Base-by-base conservation (phyloP, 331 rosid species). In the Malus hybrid region DNA sequence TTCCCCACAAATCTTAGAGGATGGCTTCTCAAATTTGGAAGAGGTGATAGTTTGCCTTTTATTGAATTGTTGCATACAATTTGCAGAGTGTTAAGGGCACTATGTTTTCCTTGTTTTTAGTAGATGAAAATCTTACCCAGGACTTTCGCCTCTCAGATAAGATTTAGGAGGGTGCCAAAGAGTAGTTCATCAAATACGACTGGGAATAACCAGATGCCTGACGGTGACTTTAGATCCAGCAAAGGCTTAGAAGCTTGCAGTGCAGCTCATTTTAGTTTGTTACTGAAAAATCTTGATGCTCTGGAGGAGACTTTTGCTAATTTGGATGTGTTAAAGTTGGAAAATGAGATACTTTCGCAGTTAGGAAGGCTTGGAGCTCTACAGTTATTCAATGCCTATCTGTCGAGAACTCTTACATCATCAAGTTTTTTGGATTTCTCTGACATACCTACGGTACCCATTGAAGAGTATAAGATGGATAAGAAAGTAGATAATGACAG, bases 361-460 rank as follows among this genome's bases (percentile, higher is more conserved):
- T 81, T 91, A 61, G 89, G 84, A 73, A 90, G 86, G 86, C 93
- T 93, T 66, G 98, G 98, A 76, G 96, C 84, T 29, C 88, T 91
- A 2, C 84, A 86, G 42, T 83, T 91, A 46, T 93, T 90, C 56
- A 65, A 90, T 31, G 67, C 82, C 52, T 83, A 89, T 80, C 86
- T 93, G 52, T 87, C 88, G 14, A 87, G 86, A 61, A 80, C 89
- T 28, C 80, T 80, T 60, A 81, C 82, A 81, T 69, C 81, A 67
- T 83, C 96, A 10, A 60, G 29, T 39, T 27, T 70, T 70, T 71
- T 76, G 31, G 85, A 80, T 65, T 73, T 71, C 29, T 44, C 79
- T 20, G 75, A 81, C 50, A 55, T 52, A 46, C 70, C 69, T 72
- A 28, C 70, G 60, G 84, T 78, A 56, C 73, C 76, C 46, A 68